Evolutionary conservation across 2,329 filamentous ascomycete species (phyloP).

Genomic region (Colletotrichum shisoi): DNA sequence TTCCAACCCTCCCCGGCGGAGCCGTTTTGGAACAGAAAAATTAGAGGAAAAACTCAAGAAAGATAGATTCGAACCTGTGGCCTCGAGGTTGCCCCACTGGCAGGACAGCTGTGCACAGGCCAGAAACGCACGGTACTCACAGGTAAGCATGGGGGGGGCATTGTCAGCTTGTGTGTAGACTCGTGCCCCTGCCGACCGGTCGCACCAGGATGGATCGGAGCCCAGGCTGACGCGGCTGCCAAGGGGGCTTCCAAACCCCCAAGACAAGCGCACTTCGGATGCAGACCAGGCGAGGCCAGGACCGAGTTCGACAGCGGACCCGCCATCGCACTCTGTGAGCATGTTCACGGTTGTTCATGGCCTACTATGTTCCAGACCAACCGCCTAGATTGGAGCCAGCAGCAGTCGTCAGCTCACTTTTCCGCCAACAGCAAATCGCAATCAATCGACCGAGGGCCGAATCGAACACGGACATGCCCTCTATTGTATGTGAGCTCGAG

Average conservation of each 20-base stretch:
- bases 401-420: not conserved
- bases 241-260: constrained; percentile 19
- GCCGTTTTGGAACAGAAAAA: too few relatives aligned
- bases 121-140: too few relatives aligned
- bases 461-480: not conserved
- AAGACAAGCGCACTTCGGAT: constrained; percentile 34
- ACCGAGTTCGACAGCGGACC: not conserved
- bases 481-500: not conserved
- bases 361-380: constrained; percentile 20
- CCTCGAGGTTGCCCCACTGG: too few relatives aligned
- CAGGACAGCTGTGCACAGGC: too few relatives aligned
- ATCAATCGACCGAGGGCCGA: not conserved
- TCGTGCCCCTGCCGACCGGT: constrained; percentile 31
- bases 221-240: constrained; percentile 38
- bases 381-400: too few relatives aligned
- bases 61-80: too few relatives aligned
- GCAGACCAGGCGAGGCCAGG: not conserved
- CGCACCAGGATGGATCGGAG: constrained; percentile 38
- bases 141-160: too few relatives aligned
- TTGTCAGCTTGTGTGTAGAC: too few relatives aligned
- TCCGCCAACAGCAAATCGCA: not conserved
- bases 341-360: not conserved
- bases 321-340: constrained; percentile 5
- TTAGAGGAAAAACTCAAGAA: too few relatives aligned
- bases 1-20: too few relatives aligned